phyloP scores from a whole-genome alignment of 2,329 filamentous ascomycete genomes.

The Cadophora gregata region DNA sequence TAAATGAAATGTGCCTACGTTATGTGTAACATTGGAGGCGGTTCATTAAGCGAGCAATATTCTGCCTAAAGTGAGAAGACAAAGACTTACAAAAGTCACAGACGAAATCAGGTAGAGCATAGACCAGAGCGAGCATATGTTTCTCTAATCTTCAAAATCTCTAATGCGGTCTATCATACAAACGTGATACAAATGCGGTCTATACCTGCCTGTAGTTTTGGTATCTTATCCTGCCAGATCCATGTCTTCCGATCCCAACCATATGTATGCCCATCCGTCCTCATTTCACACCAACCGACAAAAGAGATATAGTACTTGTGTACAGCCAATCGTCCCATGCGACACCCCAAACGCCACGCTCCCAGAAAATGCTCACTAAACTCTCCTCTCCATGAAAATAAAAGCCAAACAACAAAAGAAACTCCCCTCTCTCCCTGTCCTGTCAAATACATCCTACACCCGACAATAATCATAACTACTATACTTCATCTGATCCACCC shows the following conservation, averaged over 20 bases:
- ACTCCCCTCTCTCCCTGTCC: neutral
- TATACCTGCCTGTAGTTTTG: neutral
- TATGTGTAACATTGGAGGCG: neutral
- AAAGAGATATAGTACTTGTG: neutral
- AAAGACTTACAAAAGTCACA: neutral
- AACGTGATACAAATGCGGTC: neutral
- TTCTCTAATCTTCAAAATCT: too few species aligned
- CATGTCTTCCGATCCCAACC: neutral
- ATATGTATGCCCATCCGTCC: neutral
- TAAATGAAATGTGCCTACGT: neutral
- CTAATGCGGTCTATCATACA: neutral
- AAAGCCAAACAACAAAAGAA: neutral
- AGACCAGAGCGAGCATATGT: neutral
- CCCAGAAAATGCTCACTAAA: constrained; percentile 6
- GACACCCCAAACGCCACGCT: constrained; percentile 3
- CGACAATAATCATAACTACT: constrained; percentile 39
- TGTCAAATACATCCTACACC: constrained; percentile 2
- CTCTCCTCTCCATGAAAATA: neutral
- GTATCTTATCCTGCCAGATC: neutral
- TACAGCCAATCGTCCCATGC: neutral
- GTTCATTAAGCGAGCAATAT: neutral
- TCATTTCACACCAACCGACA: neutral
- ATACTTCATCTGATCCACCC: constrained; percentile 36
- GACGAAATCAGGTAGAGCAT: neutral
- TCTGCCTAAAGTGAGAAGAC: neutral